Conservation (phyloP, 495 filamentous ascomycete species). For the Penicillium ochrochloron region DNA sequence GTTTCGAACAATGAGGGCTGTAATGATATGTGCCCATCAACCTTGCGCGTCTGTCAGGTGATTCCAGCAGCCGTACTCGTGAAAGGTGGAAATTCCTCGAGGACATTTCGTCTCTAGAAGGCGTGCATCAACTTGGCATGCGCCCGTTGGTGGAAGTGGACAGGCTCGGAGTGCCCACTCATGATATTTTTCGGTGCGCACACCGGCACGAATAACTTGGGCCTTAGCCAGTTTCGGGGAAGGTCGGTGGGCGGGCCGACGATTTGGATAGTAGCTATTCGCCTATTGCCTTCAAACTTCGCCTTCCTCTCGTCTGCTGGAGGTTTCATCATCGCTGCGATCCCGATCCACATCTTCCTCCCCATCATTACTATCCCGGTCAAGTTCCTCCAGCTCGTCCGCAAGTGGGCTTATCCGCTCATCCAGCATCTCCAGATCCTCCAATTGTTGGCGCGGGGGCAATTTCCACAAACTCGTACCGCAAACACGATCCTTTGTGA, state of each 20-base stretch:
- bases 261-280: neutral
- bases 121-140: neutral
- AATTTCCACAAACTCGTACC: conserved; percentile 93
- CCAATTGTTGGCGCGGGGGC: conserved; percentile 77
- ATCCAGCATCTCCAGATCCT: conserved; percentile 89
- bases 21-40: neutral
- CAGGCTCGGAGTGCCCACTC: neutral
- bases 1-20: neutral
- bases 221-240: neutral
- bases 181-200: neutral
- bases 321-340: conserved; percentile 25
- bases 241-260: neutral
- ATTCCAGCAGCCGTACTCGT: neutral
- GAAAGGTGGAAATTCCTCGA: neutral
- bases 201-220: neutral
- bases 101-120: neutral
- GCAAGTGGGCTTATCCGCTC: conserved; percentile 79
- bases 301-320: conserved; percentile 16
- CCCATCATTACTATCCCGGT: conserved; percentile 64
- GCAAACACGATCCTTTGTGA: conserved; percentile 88
- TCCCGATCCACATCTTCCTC: conserved; percentile 29
- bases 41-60: neutral
- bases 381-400: conserved; percentile 82
- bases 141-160: neutral
- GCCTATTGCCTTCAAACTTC: conserved; percentile 33